Base-by-base conservation (phyloP, 805 yeast species). In the Teunomyces pallodes region DNA sequence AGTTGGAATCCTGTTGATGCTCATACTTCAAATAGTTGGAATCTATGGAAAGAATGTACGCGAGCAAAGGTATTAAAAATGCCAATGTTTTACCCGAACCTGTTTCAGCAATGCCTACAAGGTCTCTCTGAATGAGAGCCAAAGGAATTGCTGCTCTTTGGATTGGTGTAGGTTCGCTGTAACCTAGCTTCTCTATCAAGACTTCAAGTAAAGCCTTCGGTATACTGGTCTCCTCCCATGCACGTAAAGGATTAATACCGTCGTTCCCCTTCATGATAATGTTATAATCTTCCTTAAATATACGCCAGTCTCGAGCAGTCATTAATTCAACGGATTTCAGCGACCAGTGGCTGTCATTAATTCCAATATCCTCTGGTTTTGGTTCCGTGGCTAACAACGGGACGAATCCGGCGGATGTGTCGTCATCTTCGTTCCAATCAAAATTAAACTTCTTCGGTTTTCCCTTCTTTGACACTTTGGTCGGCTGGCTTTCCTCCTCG, bases 61-160 rank as follows among this genome's bases (percentile, higher is more conserved):
- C 62, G 8, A 87, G 60, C 44, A 89, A 66, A 0, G 99, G 98
- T 2, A 92, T 65, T 9, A 87, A 62, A 65, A 84, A 92, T 2
- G 95, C 86, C 9, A 91, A 71, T 0, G 99, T 92, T 62, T 94
- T 92, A 57, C 99, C 99, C 1, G 96, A 87, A 9, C 99, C 99
- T 0, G 99, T 92, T 55, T 90, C 90, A 0, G 98, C 97, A n/a
- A 91, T 79, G 10, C 96, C 98, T 16, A 91, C 75, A 2, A 88
- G 72, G 62, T 92, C 97, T 20, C 81, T 66, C 3, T 76, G 70
- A 0, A 70, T 62, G 17, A 84, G 57, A 0, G 86, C 84, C 24
- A 84, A 69, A 0, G 97, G 97, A 4, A 92, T 81, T 0, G 97
- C 78, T 0, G 95, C 94, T 52, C 97, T 70, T 63, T 92, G 99